These are phyloP conservation scores for Bipolaris victoriae DNA, from an alignment of 2,329 filamentous ascomycete genomes.

Conservation along the genomic window DNA sequence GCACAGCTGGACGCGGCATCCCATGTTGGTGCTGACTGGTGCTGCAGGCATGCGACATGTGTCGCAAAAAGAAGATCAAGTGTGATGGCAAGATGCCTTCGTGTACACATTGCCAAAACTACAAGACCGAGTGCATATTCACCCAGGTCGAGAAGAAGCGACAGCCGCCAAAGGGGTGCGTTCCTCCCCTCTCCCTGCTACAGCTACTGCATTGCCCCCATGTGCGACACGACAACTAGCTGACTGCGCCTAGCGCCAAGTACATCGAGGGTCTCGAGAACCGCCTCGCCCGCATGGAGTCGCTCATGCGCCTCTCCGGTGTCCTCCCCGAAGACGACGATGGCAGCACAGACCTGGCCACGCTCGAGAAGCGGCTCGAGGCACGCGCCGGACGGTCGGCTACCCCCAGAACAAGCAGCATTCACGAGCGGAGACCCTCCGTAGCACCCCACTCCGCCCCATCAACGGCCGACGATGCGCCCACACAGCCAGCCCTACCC, in stretches of 20 bases:
- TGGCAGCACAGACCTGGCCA: constrained; percentile 84
- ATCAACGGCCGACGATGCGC: constrained; percentile 44
- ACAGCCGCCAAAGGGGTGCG: constrained; percentile 90
- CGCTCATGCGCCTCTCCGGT: constrained; percentile 82
- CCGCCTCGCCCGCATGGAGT: constrained; percentile 93
- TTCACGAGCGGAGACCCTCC: constrained; percentile 43
- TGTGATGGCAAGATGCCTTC: constrained; percentile 95
- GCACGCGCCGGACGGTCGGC: constrained; percentile 52
- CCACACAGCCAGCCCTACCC: constrained; percentile 53
- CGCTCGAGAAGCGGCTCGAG: constrained; percentile 75
- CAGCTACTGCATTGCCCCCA: background rate
- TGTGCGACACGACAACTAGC: background rate
- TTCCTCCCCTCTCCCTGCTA: background rate
- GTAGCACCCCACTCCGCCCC: constrained; percentile 47
- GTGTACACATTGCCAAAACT: constrained; percentile 95
- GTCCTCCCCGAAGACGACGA: constrained; percentile 84
- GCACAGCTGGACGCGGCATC: background rate
- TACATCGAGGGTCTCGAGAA: constrained; percentile 98
- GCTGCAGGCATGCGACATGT: constrained; percentile 88
- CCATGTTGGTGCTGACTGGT: constrained; percentile 28
- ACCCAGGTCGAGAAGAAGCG: constrained; percentile 99
- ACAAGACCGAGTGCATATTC: constrained; percentile 97
- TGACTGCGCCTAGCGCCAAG: constrained; percentile 70
- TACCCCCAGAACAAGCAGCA: constrained; percentile 27
- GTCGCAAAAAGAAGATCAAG: constrained; percentile 94